A percentile compares a stretch with the other conserved stretches of the same genome.
Conservation (phyloP, 1,284 basidiomycete genomes). For the Puccinia triticina region DNA sequence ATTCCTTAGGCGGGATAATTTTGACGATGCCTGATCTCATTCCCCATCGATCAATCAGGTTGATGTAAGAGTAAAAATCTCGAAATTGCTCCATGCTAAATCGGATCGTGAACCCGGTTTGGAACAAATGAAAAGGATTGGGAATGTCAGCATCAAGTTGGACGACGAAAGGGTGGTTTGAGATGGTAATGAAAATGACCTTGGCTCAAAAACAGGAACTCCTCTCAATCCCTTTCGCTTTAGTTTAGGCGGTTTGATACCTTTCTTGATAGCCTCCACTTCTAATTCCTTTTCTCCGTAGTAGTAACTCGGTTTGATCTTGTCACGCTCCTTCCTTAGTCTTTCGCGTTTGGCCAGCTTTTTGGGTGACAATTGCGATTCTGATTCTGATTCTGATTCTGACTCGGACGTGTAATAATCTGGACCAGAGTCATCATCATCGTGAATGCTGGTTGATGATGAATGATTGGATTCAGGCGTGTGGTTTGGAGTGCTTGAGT, state of each 20-base stretch:
- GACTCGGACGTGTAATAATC: slow-evolving; percentile 49
- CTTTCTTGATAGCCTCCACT: slow-evolving; percentile 41
- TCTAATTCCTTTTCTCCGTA: slow-evolving; percentile 47
- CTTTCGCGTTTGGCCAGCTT: slow-evolving; percentile 34
- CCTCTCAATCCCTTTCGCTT: slow-evolving; percentile 47
- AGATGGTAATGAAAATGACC: slow-evolving; percentile 18
- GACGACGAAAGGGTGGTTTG: neutral
- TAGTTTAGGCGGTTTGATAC: slow-evolving; percentile 20
- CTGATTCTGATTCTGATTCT: slow-evolving; percentile 29
- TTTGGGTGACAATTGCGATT: slow-evolving; percentile 23
- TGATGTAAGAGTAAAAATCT: slow-evolving; percentile 87
- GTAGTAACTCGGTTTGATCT: slow-evolving; percentile 50
- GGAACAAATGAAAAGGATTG: neutral
- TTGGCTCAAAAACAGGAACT: slow-evolving; percentile 49
- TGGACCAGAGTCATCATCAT: slow-evolving; percentile 30
- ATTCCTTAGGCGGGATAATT: slow-evolving; percentile 87
- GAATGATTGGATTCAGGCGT: neutral
- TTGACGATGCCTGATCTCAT: slow-evolving; percentile 85
- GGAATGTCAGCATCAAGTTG: neutral
- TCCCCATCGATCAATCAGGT: slow-evolving; percentile 82
- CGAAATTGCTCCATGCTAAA: slow-evolving; percentile 55
- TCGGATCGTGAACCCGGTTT: neutral
- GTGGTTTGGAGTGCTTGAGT: slow-evolving; percentile 1
- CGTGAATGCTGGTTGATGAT: neutral
- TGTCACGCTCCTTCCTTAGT: slow-evolving; percentile 37